Base-by-base conservation (phyloP, 768 basidiomycete genomes). In the Plicaturopsis crispa region DNA sequence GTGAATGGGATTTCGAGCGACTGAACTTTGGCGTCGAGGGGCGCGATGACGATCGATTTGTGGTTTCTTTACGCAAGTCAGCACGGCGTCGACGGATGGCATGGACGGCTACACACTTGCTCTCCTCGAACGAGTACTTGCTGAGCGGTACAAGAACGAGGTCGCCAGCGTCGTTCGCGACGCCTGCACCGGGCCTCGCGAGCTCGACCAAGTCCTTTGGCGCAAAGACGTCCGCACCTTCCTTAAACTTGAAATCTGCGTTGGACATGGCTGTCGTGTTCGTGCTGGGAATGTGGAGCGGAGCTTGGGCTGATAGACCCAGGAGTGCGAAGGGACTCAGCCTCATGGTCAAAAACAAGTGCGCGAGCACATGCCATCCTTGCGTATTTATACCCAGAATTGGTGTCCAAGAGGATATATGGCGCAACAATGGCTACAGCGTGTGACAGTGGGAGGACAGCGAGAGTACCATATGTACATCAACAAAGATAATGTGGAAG, bases 181-280 rank as follows among this genome's bases (percentile, higher is more conserved):
- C 61, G 5, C 80, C 84, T 10, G 50, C 53, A 2, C 78, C 76
- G 4, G 88, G 81, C 38, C 88, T 69, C 8, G 72, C 73, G 30
- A 91, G 68, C 53, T 74, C 56, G 35, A 88, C 69, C 53, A 91
- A 62, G 51, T 86, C 73, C 55, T 74, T 70, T 0, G 87, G 88
- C 4, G 80, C 70, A 58, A 90, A 79, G 31, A 79, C 59, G 48
- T 77, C 71, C 3, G 66, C 44, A 2, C 69, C 75, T 36, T 76
- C 63, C 50, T 73, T 80, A 57, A 86, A 70, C 7, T 60, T 55
- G 53, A 84, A 87, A 23, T 69, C 66, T 33, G 57, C 36, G 20
- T 39, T 39, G 22, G 42, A 28, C 14, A 8, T 28, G 26, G 8
- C 14, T 8, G 26, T 8, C 26, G 14, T 28, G 14, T 28, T 14